Base-by-base conservation (phyloP, 805 yeast species). In the Wickerhamomyces bisporus region DNA sequence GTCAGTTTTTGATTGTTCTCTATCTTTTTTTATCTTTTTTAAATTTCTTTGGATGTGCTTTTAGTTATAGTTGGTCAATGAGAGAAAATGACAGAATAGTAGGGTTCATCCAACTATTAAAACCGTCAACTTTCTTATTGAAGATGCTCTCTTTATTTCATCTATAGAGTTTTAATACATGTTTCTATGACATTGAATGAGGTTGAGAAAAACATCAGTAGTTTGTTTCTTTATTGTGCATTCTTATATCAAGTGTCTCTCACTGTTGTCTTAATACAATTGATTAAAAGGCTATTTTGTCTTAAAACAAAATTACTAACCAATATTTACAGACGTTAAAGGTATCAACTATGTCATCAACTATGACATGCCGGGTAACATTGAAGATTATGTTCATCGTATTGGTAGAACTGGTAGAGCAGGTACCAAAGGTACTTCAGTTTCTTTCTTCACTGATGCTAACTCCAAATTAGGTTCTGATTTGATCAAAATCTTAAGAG, bases 281-380 rank as follows among this genome's bases (percentile, higher is more conserved):
- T n/a, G n/a, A n/a, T n/a, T n/a, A n/a, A n/a, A n/a, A n/a, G n/a
- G n/a, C n/a, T n/a, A n/a, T n/a, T n/a, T n/a, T n/a, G n/a, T n/a
- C n/a, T n/a, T n/a, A n/a, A n/a, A n/a, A n/a, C n/a, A n/a, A n/a
- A n/a, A n/a, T n/a, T n/a, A n/a, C n/a, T n/a, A n/a, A n/a, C n/a
- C n/a, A n/a, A n/a, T n/a, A n/a, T n/a, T n/a, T n/a, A n/a, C n/a
- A 89, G 98, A 93, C 71, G 98, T 93, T 67, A 93, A 93, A 75
- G 98, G 97, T 65, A 86, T 93, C 62, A 83, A 89, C 54, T 80
- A 72, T 57, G 98, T 93, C 45, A 75, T 93, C 63, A 93, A 93
- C 79, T 87, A 76, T 60, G 98, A 91, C 66, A 91, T 91, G 89
- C 98, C 98, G 60, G 88, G 86, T 66, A 91, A 91, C 70, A 86